phyloP scores from a whole-genome alignment of 2,329 filamentous ascomycete species.

The Diatrype stigma region DNA sequence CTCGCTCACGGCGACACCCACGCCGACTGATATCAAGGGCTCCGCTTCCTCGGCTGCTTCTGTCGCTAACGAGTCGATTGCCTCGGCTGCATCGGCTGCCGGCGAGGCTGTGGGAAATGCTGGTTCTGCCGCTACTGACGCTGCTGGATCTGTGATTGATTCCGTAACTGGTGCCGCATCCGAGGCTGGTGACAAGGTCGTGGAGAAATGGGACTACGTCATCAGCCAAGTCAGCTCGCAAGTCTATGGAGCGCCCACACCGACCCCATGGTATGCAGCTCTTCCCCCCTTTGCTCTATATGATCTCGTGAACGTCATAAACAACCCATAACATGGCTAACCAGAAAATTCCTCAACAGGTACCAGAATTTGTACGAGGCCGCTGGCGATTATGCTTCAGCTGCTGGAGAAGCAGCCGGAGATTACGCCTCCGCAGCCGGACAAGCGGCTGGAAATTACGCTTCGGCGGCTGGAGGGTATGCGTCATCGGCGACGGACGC shows the following conservation, averaged over 20 bases:
- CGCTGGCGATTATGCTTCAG: conserved; percentile 35
- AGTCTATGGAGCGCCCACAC: conserved; percentile 63
- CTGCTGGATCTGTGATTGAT: conserved; percentile 41
- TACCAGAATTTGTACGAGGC: conserved; percentile 42
- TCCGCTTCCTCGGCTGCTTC: conserved; percentile 43
- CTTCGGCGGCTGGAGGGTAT: conserved; percentile 26
- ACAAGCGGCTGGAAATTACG: conserved; percentile 20
- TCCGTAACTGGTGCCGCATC: conserved; percentile 42
- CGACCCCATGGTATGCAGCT: conserved; percentile 43
- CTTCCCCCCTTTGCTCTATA: neutral
- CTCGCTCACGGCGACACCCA: conserved; percentile 54
- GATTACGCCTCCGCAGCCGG: conserved; percentile 25
- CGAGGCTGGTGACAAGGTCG: conserved; percentile 35
- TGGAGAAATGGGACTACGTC: conserved; percentile 57
- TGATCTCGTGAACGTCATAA: too few species aligned
- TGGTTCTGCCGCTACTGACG: conserved; percentile 45
- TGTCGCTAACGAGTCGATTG: conserved; percentile 42
- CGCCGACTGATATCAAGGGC: conserved; percentile 50
- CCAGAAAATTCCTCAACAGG: neutral
- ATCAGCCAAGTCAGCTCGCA: conserved; percentile 64
- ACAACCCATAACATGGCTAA: too few species aligned
- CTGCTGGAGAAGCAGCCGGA: too few species aligned
- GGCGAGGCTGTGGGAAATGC: conserved; percentile 42
- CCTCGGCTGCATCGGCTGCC: conserved; percentile 41
- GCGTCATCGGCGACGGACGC: conserved; percentile 33